Evolutionary conservation across 345 rosid genomes (phyloP).

Genomic region (Jatropha curcas): DNA sequence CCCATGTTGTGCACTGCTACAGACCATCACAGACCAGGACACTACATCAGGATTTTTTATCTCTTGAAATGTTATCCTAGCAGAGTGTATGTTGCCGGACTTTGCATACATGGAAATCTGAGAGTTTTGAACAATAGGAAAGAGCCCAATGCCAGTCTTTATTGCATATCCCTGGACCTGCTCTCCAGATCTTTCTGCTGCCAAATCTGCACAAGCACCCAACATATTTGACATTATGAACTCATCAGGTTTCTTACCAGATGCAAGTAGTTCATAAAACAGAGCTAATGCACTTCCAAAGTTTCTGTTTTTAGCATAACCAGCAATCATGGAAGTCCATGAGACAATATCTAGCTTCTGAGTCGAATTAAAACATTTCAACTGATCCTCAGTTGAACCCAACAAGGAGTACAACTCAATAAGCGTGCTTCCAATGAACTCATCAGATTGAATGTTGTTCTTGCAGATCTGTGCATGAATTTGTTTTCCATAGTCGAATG

Average conservation of each 20-base stretch:
- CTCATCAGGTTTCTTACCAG: slow-evolving; percentile 48
- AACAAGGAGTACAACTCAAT: slow-evolving; percentile 48
- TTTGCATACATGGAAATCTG: slow-evolving; percentile 53
- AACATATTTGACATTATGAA: slow-evolving; percentile 47
- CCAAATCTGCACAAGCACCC: slow-evolving; percentile 56
- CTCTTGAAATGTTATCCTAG: slow-evolving; percentile 32
- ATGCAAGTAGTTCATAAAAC: slow-evolving; percentile 40
- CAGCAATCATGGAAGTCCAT: slow-evolving; percentile 54
- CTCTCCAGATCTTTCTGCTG: slow-evolving; percentile 45
- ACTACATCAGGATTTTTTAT: slow-evolving; percentile 43
- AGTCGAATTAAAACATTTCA: slow-evolving; percentile 47
- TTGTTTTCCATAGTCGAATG: slow-evolving; percentile 49
- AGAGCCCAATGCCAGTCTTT: slow-evolving; percentile 46
- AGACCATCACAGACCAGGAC: slow-evolving; percentile 57
- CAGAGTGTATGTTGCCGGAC: slow-evolving; percentile 46
- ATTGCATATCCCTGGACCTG: slow-evolving; percentile 47
- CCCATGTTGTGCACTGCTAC: slow-evolving; percentile 54
- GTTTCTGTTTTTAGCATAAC: slow-evolving; percentile 45
- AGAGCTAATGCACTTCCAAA: slow-evolving; percentile 46
- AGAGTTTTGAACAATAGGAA: slow-evolving; percentile 45
- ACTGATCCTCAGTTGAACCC: slow-evolving; percentile 45
- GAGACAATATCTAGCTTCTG: slow-evolving; percentile 43
- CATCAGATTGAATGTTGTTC: slow-evolving; percentile 49
- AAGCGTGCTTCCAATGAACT: slow-evolving; percentile 48
- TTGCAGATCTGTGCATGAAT: slow-evolving; percentile 49